Base-by-base conservation (phyloP, 305 asterid species). In the Vinca major region DNA sequence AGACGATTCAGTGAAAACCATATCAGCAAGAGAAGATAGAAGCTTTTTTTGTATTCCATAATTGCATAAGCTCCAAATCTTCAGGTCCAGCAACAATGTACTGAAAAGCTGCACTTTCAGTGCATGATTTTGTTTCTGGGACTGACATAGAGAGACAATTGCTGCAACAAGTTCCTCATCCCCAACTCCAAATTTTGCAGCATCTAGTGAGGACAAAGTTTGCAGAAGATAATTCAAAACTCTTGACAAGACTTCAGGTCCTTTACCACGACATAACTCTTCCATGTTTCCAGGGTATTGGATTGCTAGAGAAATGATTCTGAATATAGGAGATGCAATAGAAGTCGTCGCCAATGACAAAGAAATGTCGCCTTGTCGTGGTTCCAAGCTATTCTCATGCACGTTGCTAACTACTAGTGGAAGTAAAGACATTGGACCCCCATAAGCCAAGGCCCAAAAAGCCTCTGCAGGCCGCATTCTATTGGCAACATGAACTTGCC, bases 31-130 rank as follows among this genome's bases (percentile, higher is more conserved):
- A 68, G 99, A 93, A 10, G 99, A 93, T 68, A 90, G 80, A 75
- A 93, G 95, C 80, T 93, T 93, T 74, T 93, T 93, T 71, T 93
- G 99, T 75, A 93, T 83, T 41, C 99, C 97, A 82, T 93, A 93
- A 85, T 96, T 90, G 85, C 99, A 93, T 75, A 90, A 80, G 77
- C 97, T 89, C 99, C 99, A 93, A 68, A 87, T 86, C 85, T 83
- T 87, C 70, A 93, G 89, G 78, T 93, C 99, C 83, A 93, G 86
- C 73, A 93, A 83, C 77, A 93, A 83, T 49, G 89, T 89, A 72
- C 96, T 87, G 81, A 93, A 93, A 74, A 93, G 97, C 84, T 87
- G 95, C 80, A 90, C 96, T 85, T 88, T 89, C 63, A 93, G 92
- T 37, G 80, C 55, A 73, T 90, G 96, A 79, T 89, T 87, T 70